These are phyloP conservation scores for Linnemannia schmuckeri DNA, from an alignment of 192 early-diverging fungal genomes.

Conservation along the genomic window DNA sequence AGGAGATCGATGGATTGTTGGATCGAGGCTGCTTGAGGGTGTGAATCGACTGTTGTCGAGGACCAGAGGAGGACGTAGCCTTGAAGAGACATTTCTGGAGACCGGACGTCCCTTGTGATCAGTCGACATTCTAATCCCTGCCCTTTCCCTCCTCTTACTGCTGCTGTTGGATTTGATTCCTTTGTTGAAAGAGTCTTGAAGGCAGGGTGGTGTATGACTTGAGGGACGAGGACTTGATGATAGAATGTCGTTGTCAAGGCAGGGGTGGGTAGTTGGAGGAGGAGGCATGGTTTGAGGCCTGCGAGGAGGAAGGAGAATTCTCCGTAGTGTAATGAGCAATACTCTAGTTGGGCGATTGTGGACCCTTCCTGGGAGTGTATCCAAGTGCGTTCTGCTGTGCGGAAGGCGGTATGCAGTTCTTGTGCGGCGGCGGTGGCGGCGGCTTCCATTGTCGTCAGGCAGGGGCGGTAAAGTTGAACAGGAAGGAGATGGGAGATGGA, in stretches of 20 bases:
- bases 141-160: background rate
- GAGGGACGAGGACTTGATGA: slow-evolving; percentile 14
- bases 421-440: background rate
- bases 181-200: slow-evolving; percentile 1
- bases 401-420: background rate
- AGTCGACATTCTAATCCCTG: slow-evolving; percentile 25
- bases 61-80: slow-evolving; percentile 44
- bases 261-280: slow-evolving; percentile 30
- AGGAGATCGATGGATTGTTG: slow-evolving; percentile 28
- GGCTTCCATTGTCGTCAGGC: background rate
- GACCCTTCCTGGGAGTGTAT: background rate
- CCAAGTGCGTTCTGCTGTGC: slow-evolving; percentile 27
- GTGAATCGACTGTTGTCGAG: background rate
- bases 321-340: slow-evolving; percentile 48
- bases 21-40: slow-evolving; percentile 15
- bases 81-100: slow-evolving; percentile 48
- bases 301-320: slow-evolving; percentile 39
- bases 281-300: slow-evolving; percentile 44
- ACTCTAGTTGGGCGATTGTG: slow-evolving; percentile 1
- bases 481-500: background rate
- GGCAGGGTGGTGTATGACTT: slow-evolving; percentile 9
- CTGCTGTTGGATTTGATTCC: background rate
- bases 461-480: background rate
- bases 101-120: slow-evolving; percentile 25
- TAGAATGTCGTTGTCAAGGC: slow-evolving; percentile 16